Conservation (phyloP, 371 early-diverging fungal genomes). For the Actinomucor elegans region DNA sequence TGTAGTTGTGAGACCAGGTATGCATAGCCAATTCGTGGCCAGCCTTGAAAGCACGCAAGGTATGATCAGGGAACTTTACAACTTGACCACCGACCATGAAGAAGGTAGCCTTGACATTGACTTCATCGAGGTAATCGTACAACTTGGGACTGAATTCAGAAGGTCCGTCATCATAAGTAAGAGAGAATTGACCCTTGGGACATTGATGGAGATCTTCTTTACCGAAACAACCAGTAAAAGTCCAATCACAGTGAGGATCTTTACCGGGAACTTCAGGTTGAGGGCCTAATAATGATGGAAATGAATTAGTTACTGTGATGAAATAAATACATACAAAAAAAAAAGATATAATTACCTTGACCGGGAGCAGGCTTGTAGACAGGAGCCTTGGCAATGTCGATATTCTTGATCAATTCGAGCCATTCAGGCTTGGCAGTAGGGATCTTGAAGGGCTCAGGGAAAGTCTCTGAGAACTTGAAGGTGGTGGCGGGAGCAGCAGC, state of each 20-base stretch:
- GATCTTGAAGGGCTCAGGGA: constrained; percentile 30
- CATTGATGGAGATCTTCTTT: constrained; percentile 50
- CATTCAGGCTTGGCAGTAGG: constrained; percentile 53
- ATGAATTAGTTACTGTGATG: too few relatives aligned
- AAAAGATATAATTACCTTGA: constrained; percentile 12
- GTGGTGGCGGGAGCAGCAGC: constrained; percentile 13
- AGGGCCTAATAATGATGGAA: constrained; percentile 20
- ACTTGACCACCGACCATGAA: constrained; percentile 58
- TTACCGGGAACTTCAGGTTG: constrained; percentile 21
- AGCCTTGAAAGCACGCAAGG: constrained; percentile 35
- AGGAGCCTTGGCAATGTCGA: constrained; percentile 41
- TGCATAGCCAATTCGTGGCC: constrained; percentile 61
- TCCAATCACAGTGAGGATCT: constrained; percentile 58
- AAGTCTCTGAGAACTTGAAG: constrained; percentile 41
- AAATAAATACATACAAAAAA: too few relatives aligned
- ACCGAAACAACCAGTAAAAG: constrained; percentile 49
- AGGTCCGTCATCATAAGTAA: constrained; percentile 49
- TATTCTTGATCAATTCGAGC: constrained; percentile 37
- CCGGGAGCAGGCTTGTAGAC: constrained; percentile 27
- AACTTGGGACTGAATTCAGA: constrained; percentile 33
- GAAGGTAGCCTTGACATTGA: constrained; percentile 49
- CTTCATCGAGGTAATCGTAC: constrained; percentile 39
- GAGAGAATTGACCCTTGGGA: constrained; percentile 54
- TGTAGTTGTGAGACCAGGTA: constrained; percentile 59
- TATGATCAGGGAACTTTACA: constrained; percentile 44